Percentiles rank a stretch among this genome's conserved stretches.
Evolutionary conservation across 2,329 filamentous ascomycete genomes (phyloP).

Genomic region (Calonectria crousiana): DNA sequence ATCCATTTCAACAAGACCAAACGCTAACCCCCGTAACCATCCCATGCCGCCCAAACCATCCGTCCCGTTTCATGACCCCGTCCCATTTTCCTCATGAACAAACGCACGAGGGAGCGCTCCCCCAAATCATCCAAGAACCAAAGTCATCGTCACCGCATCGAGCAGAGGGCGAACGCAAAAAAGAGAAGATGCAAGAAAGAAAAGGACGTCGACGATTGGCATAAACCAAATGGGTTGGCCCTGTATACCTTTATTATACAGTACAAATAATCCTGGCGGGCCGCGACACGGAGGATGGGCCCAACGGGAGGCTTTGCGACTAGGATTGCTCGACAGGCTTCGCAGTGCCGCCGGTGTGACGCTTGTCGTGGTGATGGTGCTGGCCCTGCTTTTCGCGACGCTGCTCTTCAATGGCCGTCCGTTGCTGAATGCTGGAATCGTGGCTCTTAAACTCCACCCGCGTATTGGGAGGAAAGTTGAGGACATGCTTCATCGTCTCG

Average conservation of each 20-base stretch:
- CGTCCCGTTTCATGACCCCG: constrained; percentile 20
- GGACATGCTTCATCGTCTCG: constrained; percentile 92
- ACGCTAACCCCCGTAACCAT: constrained; percentile 30
- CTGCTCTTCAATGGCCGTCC: constrained; percentile 89
- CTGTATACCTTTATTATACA: constrained; percentile 40
- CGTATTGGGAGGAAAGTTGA: constrained; percentile 88
- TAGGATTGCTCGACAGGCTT: constrained; percentile 49
- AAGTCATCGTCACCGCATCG: constrained; percentile 21
- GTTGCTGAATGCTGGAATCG: constrained; percentile 93
- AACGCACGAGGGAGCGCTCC: constrained; percentile 14
- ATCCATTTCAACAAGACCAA: constrained; percentile 31
- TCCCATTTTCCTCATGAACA: constrained; percentile 23
- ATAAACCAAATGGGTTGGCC: constrained; percentile 26
- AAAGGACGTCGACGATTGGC: constrained; percentile 29
- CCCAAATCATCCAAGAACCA: constrained; percentile 25
- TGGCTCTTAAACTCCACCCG: constrained; percentile 96
- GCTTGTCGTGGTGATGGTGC: constrained; percentile 57
- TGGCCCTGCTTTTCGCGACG: constrained; percentile 83
- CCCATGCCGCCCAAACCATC: constrained; percentile 21
- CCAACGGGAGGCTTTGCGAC: constrained; percentile 19
- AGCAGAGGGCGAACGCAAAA: constrained; percentile 19
- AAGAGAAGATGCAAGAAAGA: constrained; percentile 26
- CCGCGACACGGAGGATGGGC: not conserved
- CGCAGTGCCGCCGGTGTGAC: constrained; percentile 45
- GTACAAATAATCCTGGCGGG: constrained; percentile 30